Conservation (phyloP, 345 rosid species). For the Dipteronia dyeriana region DNA sequence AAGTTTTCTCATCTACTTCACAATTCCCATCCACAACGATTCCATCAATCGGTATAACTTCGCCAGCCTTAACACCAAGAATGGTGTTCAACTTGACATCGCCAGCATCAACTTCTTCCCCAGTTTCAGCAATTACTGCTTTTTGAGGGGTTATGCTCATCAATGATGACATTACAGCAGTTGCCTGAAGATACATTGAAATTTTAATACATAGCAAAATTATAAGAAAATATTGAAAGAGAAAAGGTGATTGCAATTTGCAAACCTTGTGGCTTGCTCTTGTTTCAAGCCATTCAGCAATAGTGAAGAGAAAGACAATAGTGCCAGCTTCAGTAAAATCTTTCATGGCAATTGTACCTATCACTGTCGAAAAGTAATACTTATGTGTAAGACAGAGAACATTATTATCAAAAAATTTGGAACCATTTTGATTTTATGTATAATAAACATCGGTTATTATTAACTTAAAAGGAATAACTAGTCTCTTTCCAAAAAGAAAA, state of each 20-base stretch:
- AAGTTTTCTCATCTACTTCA: conserved; percentile 88
- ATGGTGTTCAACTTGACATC: conserved; percentile 70
- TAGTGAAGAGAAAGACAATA: conserved; percentile 82
- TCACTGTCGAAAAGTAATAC: conserved; percentile 45
- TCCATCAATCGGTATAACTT: conserved; percentile 88
- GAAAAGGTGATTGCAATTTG: not conserved
- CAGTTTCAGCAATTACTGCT: conserved; percentile 81
- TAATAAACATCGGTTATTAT: too few species aligned
- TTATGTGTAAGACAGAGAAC: conserved; percentile 1
- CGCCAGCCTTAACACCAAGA: conserved; percentile 84
- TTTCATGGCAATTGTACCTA: conserved; percentile 71
- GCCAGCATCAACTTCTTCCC: conserved; percentile 72
- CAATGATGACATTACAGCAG: conserved; percentile 75
- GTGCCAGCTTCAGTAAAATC: conserved; percentile 86
- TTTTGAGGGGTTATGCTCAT: conserved; percentile 81
- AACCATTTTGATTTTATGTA: too few species aligned
- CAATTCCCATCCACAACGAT: conserved; percentile 79
- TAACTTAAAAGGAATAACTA: too few species aligned
- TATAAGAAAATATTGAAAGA: not conserved
- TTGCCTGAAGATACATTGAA: conserved; percentile 56
- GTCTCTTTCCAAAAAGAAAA: too few species aligned
- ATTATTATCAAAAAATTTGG: not conserved
- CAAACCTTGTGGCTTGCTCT: conserved; percentile 91
- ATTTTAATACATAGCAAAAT: not conserved
- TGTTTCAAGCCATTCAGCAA: conserved; percentile 87